Conservation (phyloP, 768 basidiomycete species). For the Lentinula raphanica region DNA sequence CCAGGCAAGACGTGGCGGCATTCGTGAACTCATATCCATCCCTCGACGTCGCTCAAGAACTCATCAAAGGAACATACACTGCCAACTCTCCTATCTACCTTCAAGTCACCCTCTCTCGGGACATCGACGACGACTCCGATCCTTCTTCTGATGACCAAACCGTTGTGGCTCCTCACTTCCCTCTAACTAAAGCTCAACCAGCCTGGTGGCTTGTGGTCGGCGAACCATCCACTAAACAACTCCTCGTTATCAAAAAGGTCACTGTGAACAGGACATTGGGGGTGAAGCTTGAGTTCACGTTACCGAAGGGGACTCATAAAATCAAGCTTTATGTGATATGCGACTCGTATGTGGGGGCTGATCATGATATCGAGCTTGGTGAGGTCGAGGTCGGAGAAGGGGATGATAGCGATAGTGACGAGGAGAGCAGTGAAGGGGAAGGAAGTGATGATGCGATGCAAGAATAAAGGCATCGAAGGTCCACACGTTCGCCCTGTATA, state of each 20-base stretch:
- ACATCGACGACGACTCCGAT: constrained; percentile 71
- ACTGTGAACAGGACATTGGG: constrained; percentile 83
- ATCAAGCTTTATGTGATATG: constrained; percentile 90
- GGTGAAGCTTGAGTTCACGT: constrained; percentile 84
- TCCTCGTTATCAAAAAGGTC: constrained; percentile 84
- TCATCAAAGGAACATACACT: constrained; percentile 84
- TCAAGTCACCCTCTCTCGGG: constrained; percentile 73
- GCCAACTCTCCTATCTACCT: constrained; percentile 81
- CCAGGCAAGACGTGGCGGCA: constrained; percentile 87
- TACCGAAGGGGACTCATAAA: constrained; percentile 77
- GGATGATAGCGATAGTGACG: constrained; percentile 82
- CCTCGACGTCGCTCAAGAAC: constrained; percentile 83
- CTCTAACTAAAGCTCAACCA: constrained; percentile 72
- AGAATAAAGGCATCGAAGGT: too few relatives aligned
- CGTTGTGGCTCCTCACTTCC: constrained; percentile 94
- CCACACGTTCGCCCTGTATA: too few relatives aligned
- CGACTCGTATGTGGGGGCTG: constrained; percentile 87
- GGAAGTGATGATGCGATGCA: constrained; percentile 65
- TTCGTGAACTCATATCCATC: constrained; percentile 98
- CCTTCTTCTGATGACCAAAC: constrained; percentile 67
- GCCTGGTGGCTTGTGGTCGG: constrained; percentile 98
- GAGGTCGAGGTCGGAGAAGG: constrained; percentile 86
- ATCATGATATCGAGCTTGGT: constrained; percentile 84
- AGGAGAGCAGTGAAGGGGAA: constrained; percentile 56
- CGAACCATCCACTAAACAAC: constrained; percentile 71